Conservation (phyloP, 306 rosid species). For the Prinsepia uniflora region DNA sequence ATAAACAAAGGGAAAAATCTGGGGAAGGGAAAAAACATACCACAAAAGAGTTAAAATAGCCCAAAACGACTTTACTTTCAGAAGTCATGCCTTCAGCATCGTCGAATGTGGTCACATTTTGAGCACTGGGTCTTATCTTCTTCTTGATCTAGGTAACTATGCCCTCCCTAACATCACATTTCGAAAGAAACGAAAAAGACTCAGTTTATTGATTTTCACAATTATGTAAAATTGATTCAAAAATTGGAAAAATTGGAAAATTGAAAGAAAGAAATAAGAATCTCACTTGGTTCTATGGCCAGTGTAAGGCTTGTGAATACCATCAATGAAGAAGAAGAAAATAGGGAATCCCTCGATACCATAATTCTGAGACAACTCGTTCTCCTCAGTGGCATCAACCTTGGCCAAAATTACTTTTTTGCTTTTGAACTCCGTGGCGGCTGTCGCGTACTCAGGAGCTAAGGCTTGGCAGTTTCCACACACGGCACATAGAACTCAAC, state of each 20-base stretch:
- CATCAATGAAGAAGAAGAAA: constrained; percentile 65
- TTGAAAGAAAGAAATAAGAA: neutral
- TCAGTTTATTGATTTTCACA: neutral
- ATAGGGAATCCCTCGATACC: constrained; percentile 89
- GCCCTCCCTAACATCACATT: constrained; percentile 50
- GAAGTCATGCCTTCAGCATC: constrained; percentile 69
- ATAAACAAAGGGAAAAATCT: neutral
- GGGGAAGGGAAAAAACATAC: constrained; percentile 38
- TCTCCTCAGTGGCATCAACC: constrained; percentile 87
- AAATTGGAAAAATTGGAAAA: constrained; percentile 1
- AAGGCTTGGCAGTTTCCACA: constrained; percentile 96
- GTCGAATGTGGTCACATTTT: constrained; percentile 71
- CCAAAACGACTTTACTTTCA: constrained; percentile 77
- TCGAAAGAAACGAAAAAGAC: neutral
- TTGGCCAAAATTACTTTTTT: constrained; percentile 69
- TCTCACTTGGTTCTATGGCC: constrained; percentile 80
- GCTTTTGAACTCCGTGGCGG: constrained; percentile 79
- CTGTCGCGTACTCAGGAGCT: constrained; percentile 86
- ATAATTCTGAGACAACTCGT: constrained; percentile 66
- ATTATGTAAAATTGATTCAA: neutral
- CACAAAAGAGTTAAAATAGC: constrained; percentile 81
- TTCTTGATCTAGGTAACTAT: constrained; percentile 92
- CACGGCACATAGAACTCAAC: constrained; percentile 98
- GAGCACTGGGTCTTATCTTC: constrained; percentile 83
- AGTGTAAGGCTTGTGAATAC: constrained; percentile 64